Percentiles rank a stretch among this genome's conserved stretches.
These are phyloP conservation scores for Viridothelium virens DNA, from an alignment of 495 filamentous ascomycete genomes.

Conservation along the genomic window DNA sequence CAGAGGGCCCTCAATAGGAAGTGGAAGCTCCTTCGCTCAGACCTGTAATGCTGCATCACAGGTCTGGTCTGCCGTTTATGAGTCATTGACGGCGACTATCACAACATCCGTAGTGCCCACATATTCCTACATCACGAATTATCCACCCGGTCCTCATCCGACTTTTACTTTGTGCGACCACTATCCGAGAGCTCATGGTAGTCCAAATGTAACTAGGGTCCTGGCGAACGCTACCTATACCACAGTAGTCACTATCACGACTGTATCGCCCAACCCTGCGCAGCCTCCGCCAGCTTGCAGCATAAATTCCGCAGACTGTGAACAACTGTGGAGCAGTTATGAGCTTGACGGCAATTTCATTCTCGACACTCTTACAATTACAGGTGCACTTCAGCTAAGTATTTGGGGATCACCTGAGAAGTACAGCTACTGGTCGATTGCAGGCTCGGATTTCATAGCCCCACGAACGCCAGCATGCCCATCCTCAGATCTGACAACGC, in stretches of 20 bases:
- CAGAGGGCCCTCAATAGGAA: neutral
- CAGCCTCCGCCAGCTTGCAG: constrained; percentile 12
- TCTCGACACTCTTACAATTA: neutral
- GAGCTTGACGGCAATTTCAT: neutral
- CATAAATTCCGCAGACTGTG: neutral
- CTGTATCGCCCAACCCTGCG: neutral
- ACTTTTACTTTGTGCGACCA: neutral
- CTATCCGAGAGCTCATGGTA: neutral
- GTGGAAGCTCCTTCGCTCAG: neutral
- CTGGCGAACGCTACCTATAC: neutral
- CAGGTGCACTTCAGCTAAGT: neutral
- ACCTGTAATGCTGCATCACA: neutral
- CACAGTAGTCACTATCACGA: neutral
- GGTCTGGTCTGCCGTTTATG: neutral
- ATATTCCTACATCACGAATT: neutral
- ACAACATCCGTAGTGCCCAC: neutral
- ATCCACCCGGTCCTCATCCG: neutral
- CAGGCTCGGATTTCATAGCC: neutral
- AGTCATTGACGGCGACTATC: neutral
- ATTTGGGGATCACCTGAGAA: neutral
- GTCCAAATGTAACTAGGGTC: neutral
- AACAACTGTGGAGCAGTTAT: neutral
- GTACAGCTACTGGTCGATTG: neutral
- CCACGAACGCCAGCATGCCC: neutral
- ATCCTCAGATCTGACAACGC: neutral